Conservation (phyloP, 2,329 filamentous ascomycete genomes). For the Cordyceps fumosorosea region DNA sequence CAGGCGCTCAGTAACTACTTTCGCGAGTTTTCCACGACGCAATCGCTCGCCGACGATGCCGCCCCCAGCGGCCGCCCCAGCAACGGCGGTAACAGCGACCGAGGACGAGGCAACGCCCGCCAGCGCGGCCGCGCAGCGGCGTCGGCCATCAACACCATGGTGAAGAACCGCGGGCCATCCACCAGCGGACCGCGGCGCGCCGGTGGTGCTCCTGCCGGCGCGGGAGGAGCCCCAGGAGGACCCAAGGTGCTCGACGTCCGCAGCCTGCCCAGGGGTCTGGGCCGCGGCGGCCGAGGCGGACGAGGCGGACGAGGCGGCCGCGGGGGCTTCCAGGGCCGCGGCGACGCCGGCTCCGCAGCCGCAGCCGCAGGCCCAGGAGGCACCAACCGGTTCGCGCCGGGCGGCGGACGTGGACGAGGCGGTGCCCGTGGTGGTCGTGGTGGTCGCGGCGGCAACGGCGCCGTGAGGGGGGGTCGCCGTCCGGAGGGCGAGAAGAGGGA, state of each 20-base stretch:
- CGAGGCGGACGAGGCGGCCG: conserved; percentile 16
- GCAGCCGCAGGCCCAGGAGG: background rate
- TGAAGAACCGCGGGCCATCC: conserved; percentile 17
- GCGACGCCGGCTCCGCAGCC: conserved; percentile 14
- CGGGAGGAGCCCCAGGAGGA: background rate
- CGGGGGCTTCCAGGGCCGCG: conserved; percentile 1
- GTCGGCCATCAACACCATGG: conserved; percentile 27
- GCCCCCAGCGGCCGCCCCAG: background rate
- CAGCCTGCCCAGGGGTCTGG: conserved; percentile 28
- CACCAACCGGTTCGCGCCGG: conserved; percentile 4
- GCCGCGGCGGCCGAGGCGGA: conserved; percentile 21
- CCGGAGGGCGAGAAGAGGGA: conserved; percentile 12
- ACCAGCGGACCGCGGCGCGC: background rate
- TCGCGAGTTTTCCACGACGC: conserved; percentile 34
- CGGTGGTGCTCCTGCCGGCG: background rate
- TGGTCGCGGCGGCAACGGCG: conserved; percentile 7
- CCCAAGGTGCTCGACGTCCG: conserved; percentile 34
- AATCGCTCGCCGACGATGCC: conserved; percentile 26
- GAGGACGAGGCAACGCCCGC: conserved; percentile 17
- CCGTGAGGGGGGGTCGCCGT: background rate
- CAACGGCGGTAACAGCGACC: conserved; percentile 12
- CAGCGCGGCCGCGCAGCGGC: conserved; percentile 29
- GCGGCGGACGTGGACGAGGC: conserved; percentile 3
- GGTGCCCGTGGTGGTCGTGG: conserved; percentile 12
- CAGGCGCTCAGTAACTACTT: conserved; percentile 27